Conservation (phyloP, 192 early-diverging fungal species). For the Piromyces sp. region DNA sequence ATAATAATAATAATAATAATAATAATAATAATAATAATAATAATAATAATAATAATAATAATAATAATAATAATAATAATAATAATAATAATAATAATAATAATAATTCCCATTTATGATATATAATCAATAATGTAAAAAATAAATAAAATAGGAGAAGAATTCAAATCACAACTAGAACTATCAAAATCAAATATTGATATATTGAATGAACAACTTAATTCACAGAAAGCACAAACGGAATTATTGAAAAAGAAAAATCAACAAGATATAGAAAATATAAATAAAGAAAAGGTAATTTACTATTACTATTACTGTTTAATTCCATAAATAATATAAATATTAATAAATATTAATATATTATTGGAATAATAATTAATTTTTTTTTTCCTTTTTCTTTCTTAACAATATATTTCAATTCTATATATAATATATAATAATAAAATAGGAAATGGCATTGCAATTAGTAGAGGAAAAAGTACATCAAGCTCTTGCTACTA, state of each 20-base stretch:
- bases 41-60: too few relatives aligned
- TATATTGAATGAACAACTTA: constrained; percentile 5
- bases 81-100: too few relatives aligned
- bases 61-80: too few relatives aligned
- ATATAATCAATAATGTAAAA: not conserved
- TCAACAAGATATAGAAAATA: constrained; percentile 8
- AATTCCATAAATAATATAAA: too few relatives aligned
- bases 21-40: too few relatives aligned
- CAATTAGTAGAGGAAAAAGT: constrained; percentile 21
- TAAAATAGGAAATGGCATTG: constrained; percentile 19
- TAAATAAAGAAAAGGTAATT: constrained; percentile 26
- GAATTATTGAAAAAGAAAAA: constrained; percentile 3
- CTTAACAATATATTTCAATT: too few relatives aligned
- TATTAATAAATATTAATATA: too few relatives aligned
- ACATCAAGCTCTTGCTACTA: constrained; percentile 11
- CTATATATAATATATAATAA: too few relatives aligned
- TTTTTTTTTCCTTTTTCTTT: not conserved
- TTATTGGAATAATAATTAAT: not conserved
- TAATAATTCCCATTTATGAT: too few relatives aligned
- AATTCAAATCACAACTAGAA: not conserved
- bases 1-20: too few relatives aligned
- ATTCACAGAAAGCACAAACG: constrained; percentile 4
- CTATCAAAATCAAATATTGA: constrained; percentile 5
- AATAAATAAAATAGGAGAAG: not conserved
- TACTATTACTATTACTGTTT: too few relatives aligned